Conservation (phyloP, 73 alveolate genomes). For the Paramecium primaurelia region DNA sequence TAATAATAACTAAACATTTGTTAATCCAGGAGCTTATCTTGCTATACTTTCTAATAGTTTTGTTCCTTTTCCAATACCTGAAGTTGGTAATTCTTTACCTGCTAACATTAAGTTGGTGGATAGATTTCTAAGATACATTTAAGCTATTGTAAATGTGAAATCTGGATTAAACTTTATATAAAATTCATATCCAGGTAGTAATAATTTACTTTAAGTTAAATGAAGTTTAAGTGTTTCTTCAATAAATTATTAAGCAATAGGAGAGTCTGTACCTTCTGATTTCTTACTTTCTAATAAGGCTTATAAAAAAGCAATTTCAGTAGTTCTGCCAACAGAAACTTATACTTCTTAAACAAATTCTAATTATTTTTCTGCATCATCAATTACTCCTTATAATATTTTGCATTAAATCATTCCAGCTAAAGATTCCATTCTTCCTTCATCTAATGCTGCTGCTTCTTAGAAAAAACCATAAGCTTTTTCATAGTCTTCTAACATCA, state of each 20-base stretch:
- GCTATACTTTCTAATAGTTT: slow-evolving; percentile 82
- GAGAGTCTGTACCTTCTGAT: slow-evolving; percentile 51
- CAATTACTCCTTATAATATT: slow-evolving; percentile 84
- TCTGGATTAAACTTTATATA: slow-evolving; percentile 86
- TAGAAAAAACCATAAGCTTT: slow-evolving; percentile 84
- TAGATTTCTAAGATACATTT: slow-evolving; percentile 78
- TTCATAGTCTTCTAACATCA: slow-evolving; percentile 81
- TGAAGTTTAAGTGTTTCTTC: slow-evolving; percentile 84
- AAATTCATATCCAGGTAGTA: slow-evolving; percentile 81
- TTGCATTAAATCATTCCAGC: slow-evolving; percentile 94
- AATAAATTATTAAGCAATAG: neutral
- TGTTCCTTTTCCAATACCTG: slow-evolving; percentile 75
- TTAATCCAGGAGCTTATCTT: slow-evolving; percentile 81
- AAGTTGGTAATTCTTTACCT: slow-evolving; percentile 68
- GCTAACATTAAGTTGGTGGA: slow-evolving; percentile 60
- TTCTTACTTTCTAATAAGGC: slow-evolving; percentile 75
- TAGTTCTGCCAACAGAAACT: slow-evolving; percentile 73
- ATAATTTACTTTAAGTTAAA: slow-evolving; percentile 73
- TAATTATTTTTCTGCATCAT: slow-evolving; percentile 95
- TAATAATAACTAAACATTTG: slow-evolving; percentile 78
- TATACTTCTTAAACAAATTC: slow-evolving; percentile 87
- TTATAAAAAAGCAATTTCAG: slow-evolving; percentile 75
- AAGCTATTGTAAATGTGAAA: slow-evolving; percentile 78
- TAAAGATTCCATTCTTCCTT: slow-evolving; percentile 84
- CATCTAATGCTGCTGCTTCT: slow-evolving; percentile 93